Base-by-base conservation (phyloP, 2,329 filamentous ascomycete genomes). In the Colletotrichum siamense region DNA sequence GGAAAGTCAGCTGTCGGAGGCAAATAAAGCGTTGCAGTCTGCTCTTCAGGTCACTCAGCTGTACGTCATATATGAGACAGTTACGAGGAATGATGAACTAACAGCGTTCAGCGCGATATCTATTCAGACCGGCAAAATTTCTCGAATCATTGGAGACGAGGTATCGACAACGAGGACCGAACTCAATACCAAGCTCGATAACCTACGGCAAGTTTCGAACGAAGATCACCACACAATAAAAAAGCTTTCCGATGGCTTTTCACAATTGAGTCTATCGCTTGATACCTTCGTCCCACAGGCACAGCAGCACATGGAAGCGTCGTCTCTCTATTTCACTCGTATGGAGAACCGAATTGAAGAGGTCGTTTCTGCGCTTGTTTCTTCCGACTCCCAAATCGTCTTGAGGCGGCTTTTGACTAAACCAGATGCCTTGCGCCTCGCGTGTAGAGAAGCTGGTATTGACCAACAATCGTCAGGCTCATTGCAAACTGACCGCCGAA, bases 401-500 rank as follows among this genome's bases (percentile, higher is more conserved):
- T 5, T 39, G 8, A 2, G 36, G 16, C 36, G 36, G 36, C 5
- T 39, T 3, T 18, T 39, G 16, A 18, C 8, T 8, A 39, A 39
- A 0, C 36, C 36, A 0, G 16, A 39, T 9, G 36, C 36, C 1
- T 8, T 39, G 5, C 36, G 16, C 3, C 5, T 39, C 2, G 16
- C 16, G 5, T 39, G 36, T 10, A 5, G 8, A 0, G 36, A 39
- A 39, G 36, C 16, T 39, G 36, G 1, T 9, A 18, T 18, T 8
- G 36, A 2, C 16, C 8, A 39, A 0, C 16, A 18, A 9, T 10
- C 8, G 2, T 1, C 16, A 18, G 2, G 6, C 4, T 39, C 15
- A 1, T 1, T 1, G 1, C 36, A 39, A 18, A 18, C 5, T 3
- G 16, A 0, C 16, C 16, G 16, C 2, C 16, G 18, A 39, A 0